These are phyloP conservation scores for Anthracocystis walkeri DNA, from an alignment of 1,284 basidiomycete species.

Conservation along the genomic window DNA sequence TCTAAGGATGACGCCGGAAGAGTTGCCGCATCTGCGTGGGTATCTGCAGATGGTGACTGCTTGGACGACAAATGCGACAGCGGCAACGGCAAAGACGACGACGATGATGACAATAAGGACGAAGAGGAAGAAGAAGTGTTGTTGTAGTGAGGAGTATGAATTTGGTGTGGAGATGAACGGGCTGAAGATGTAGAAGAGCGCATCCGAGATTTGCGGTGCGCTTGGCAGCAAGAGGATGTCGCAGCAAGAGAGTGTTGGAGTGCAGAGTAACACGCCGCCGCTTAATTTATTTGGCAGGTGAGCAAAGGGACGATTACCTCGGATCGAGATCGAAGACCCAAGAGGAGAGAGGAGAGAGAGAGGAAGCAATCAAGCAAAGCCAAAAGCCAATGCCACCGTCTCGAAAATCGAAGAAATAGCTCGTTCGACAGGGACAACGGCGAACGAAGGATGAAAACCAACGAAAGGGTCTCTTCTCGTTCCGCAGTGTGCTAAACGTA, in stretches of 20 bases:
- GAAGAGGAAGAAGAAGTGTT: not conserved
- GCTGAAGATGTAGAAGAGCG: conserved; percentile 17
- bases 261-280: conserved; percentile 21
- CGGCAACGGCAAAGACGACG: not conserved
- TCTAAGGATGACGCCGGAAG: not conserved
- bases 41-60: conserved; percentile 3
- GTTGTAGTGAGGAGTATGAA: conserved; percentile 6
- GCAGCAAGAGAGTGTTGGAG: conserved; percentile 1
- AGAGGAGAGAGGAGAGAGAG: not conserved
- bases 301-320: not conserved
- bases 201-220: conserved; percentile 30
- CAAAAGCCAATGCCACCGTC: conserved; percentile 14
- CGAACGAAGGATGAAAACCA: not conserved
- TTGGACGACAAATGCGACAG: not conserved
- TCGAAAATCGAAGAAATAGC: conserved; percentile 2
- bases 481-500: not conserved
- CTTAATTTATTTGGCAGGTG: not conserved
- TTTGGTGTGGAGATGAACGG: conserved; percentile 31
- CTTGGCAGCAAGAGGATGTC: conserved; percentile 6
- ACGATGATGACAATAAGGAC: not conserved
- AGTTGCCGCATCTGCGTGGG: conserved; percentile 9
- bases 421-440: not conserved
- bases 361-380: not conserved
- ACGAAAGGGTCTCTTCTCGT: too few relatives aligned
- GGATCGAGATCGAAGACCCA: conserved; percentile 16